Evolutionary conservation across 1,284 basidiomycete genomes (phyloP).

Genomic region (Meira nashicola): DNA sequence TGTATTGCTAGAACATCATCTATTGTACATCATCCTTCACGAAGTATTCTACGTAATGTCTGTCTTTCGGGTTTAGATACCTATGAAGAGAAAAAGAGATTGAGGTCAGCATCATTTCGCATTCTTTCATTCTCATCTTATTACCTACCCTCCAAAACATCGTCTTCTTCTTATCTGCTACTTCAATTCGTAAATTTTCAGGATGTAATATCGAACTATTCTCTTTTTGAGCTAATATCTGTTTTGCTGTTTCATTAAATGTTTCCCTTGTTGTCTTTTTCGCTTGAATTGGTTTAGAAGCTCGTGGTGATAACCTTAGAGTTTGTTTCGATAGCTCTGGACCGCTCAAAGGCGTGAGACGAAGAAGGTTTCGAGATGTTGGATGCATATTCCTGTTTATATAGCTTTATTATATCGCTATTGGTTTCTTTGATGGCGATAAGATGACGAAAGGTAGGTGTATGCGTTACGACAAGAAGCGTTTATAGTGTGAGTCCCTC

Average conservation of each 20-base stretch:
- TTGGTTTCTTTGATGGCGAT: too few species aligned
- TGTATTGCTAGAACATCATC: too few species aligned
- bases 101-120: too few species aligned
- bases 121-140: too few species aligned
- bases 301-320: background rate
- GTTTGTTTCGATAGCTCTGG: background rate
- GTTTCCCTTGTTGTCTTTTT: background rate
- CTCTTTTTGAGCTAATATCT: background rate
- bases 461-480: too few species aligned
- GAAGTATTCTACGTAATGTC: too few species aligned
- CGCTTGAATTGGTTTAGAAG: background rate
- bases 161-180: background rate
- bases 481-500: too few species aligned
- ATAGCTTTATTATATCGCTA: too few species aligned
- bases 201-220: background rate
- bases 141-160: constrained; percentile 5
- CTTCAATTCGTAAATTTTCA: background rate
- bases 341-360: background rate
- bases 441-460: too few species aligned
- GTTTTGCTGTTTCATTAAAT: background rate
- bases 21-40: too few species aligned
- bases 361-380: background rate
- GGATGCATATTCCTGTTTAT: background rate
- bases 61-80: too few species aligned
- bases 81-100: too few species aligned